These are phyloP conservation scores for Backusella macrospora DNA, from an alignment of 192 early-diverging fungal genomes.

Conservation along the genomic window DNA sequence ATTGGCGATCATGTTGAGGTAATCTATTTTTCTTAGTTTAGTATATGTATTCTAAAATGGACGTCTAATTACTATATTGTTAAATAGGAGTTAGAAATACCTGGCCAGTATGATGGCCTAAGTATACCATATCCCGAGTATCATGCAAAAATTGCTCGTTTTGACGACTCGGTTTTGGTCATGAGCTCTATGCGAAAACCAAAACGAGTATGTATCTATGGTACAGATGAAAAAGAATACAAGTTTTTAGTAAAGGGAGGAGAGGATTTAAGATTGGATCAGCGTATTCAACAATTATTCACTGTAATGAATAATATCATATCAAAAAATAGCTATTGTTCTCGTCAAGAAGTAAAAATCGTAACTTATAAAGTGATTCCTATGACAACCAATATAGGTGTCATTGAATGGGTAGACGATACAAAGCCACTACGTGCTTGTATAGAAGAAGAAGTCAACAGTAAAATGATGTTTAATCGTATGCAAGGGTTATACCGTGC, in stretches of 20 bases:
- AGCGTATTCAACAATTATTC: slow-evolving; percentile 78
- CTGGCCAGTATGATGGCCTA: slow-evolving; percentile 71
- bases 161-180: slow-evolving; percentile 64
- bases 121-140: slow-evolving; percentile 54
- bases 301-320: slow-evolving; percentile 78
- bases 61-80: background rate
- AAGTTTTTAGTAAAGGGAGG: slow-evolving; percentile 82
- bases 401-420: slow-evolving; percentile 79
- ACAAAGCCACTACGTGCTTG: slow-evolving; percentile 69
- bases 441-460: slow-evolving; percentile 52
- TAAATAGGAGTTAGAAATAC: slow-evolving; percentile 65
- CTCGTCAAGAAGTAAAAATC: slow-evolving; percentile 58
- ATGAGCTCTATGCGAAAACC: slow-evolving; percentile 75
- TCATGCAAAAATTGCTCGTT: slow-evolving; percentile 64
- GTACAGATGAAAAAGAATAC: slow-evolving; percentile 75
- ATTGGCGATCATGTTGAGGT: slow-evolving; percentile 37
- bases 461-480: slow-evolving; percentile 44
- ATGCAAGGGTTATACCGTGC: slow-evolving; percentile 48
- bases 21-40: background rate
- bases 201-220: slow-evolving; percentile 69
- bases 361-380: slow-evolving; percentile 75
- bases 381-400: slow-evolving; percentile 62
- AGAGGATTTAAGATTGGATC: slow-evolving; percentile 81
- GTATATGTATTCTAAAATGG: too few species aligned
- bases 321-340: slow-evolving; percentile 52